Evolutionary conservation across 2,329 filamentous ascomycete species (phyloP).

Genomic region (Colletotrichum tabaci): DNA sequence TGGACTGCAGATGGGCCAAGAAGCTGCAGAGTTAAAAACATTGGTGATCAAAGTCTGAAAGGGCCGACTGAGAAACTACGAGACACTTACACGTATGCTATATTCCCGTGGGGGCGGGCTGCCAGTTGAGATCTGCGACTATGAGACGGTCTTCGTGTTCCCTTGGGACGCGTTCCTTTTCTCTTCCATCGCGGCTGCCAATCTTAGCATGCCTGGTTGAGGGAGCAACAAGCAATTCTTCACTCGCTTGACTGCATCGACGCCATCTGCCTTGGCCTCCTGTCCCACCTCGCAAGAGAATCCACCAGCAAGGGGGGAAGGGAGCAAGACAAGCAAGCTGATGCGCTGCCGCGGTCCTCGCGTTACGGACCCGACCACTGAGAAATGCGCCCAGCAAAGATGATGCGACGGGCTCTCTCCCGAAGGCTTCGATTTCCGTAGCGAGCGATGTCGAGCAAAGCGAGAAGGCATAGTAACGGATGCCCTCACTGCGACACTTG

Average conservation of each 20-base stretch:
- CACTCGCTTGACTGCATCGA: background rate
- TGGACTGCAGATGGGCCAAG: conserved; percentile 8
- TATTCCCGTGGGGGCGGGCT: no score
- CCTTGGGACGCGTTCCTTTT: background rate
- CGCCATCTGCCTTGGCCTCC: conserved; percentile 16
- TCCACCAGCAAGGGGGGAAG: background rate
- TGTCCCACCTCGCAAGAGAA: background rate
- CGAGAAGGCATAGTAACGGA: no score
- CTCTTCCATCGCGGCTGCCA: background rate
- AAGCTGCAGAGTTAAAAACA: background rate
- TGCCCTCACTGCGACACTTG: no score
- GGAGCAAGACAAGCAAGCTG: conserved; percentile 23
- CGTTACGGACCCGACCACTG: background rate
- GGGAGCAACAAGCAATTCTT: conserved; percentile 30
- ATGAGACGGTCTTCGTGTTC: background rate
- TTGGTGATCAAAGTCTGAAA: background rate
- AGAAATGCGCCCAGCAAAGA: background rate
- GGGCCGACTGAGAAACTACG: no score
- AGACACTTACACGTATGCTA: background rate
- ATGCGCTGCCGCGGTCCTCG: background rate
- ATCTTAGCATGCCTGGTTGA: background rate
- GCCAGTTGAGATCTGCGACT: background rate
- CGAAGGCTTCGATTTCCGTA: no score
- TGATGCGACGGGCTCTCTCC: background rate
- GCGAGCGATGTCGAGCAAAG: no score